A percentile compares a stretch with the other conserved stretches of the same genome.
These are phyloP conservation scores for Detonula confervacea DNA, from an alignment of 352 stramenopile species.

Conservation along the genomic window DNA sequence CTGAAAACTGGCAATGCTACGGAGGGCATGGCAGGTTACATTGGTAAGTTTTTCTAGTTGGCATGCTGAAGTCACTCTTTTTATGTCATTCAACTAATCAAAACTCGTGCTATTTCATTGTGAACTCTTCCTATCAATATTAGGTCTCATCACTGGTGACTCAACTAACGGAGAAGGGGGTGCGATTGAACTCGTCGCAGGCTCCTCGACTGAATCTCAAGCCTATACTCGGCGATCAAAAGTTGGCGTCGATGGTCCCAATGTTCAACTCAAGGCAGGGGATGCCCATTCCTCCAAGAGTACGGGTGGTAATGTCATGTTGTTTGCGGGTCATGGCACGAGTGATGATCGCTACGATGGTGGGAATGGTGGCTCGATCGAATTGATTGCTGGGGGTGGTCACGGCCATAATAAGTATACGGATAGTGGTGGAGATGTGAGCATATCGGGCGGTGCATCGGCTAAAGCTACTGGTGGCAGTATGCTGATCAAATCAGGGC, in stretches of 20 bases:
- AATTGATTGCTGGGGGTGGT: constrained; percentile 57
- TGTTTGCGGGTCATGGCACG: constrained; percentile 42
- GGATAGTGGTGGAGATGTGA: constrained; percentile 52
- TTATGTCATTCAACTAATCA: not conserved
- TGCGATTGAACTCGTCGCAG: constrained; percentile 35
- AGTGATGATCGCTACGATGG: constrained; percentile 24
- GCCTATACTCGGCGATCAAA: constrained; percentile 1
- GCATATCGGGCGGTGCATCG: constrained; percentile 38
- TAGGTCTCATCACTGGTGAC: constrained; percentile 33
- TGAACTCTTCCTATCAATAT: too few relatives aligned
- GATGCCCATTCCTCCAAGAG: constrained; percentile 10
- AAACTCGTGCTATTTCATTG: not conserved
- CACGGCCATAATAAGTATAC: constrained; percentile 36
- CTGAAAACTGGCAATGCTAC: constrained; percentile 57
- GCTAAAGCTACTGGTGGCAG: constrained; percentile 47
- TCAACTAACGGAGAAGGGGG: constrained; percentile 38
- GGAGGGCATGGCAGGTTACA: constrained; percentile 29
- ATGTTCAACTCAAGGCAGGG: constrained; percentile 34
- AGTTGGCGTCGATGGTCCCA: constrained; percentile 19
- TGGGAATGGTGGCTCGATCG: constrained; percentile 66
- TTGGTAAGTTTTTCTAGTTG: constrained; percentile 17
- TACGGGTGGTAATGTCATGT: constrained; percentile 29
- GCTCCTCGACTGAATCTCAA: constrained; percentile 7
- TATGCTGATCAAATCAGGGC: constrained; percentile 53
- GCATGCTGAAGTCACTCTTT: not conserved